Percentiles rank a stretch among this genome's conserved stretches.
These are phyloP conservation scores for Steccherinum ochraceum DNA, from an alignment of 768 basidiomycete genomes.

Conservation along the genomic window DNA sequence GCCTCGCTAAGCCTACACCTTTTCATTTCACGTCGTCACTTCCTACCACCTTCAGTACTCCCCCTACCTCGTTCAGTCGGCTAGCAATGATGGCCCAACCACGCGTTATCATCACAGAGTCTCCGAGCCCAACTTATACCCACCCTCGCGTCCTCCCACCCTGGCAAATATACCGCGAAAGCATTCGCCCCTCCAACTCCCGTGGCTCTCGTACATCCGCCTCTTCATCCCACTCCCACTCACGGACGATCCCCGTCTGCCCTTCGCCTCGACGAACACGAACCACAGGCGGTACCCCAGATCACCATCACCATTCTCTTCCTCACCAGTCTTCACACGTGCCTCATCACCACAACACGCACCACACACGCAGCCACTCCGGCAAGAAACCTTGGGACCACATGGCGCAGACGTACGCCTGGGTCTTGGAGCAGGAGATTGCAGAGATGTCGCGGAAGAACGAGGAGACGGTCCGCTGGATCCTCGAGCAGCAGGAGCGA, in stretches of 20 bases:
- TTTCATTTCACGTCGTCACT: not conserved
- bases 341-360: conserved; percentile 2
- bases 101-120: not conserved
- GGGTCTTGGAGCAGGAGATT: conserved; percentile 49
- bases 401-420: conserved; percentile 25
- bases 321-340: conserved; percentile 7
- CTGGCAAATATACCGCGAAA: not conserved
- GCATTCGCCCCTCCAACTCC: not conserved
- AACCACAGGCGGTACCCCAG: not conserved
- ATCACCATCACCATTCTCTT: not conserved
- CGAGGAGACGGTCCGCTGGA: conserved; percentile 59
- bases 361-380: not conserved
- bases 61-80: not conserved
- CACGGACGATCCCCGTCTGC: not conserved
- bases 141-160: not conserved
- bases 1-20: not conserved
- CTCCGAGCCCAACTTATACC: not conserved
- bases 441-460: conserved; percentile 35
- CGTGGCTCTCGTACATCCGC: not conserved
- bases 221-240: not conserved
- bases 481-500: conserved; percentile 47
- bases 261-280: not conserved
- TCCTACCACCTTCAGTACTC: not conserved
- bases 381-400: conserved; percentile 21
- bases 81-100: not conserved